These are phyloP conservation scores for Dothistroma septosporum DNA, from an alignment of 2,329 filamentous ascomycete genomes.

Conservation along the genomic window DNA sequence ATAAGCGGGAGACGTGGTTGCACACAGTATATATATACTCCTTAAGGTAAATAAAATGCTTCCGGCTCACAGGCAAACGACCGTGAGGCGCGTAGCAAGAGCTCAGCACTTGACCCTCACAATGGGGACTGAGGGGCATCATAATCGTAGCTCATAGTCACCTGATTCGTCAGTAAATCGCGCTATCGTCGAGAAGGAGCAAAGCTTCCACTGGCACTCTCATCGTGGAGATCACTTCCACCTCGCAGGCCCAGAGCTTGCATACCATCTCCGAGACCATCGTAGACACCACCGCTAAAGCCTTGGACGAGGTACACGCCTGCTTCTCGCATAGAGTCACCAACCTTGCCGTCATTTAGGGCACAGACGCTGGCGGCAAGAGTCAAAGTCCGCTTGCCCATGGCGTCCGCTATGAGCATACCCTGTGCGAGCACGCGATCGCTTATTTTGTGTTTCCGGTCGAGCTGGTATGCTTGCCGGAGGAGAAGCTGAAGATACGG, in stretches of 20 bases:
- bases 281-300: conserved; percentile 62
- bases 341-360: conserved; percentile 63
- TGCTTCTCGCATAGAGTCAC: conserved; percentile 53
- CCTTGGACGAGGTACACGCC: conserved; percentile 61
- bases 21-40: not conserved
- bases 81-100: not conserved
- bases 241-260: conserved; percentile 39
- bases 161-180: conserved; percentile 6
- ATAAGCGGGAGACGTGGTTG: not conserved
- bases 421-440: conserved; percentile 53
- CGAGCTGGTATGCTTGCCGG: conserved; percentile 55
- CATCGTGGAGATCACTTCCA: not conserved
- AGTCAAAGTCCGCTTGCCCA: conserved; percentile 51
- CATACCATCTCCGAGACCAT: conserved; percentile 57
- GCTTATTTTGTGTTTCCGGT: conserved; percentile 63
- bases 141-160: conserved; percentile 1
- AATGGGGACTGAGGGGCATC: conserved; percentile 6
- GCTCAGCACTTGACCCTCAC: not conserved
- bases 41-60: not conserved
- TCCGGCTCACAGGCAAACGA: not conserved
- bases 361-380: conserved; percentile 55
- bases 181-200: not conserved
- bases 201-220: not conserved
- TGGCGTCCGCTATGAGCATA: conserved; percentile 50
- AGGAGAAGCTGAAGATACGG: conserved; percentile 58